These are phyloP conservation scores for Mycena epipterygia DNA, from an alignment of 768 basidiomycete species.

Conservation along the genomic window DNA sequence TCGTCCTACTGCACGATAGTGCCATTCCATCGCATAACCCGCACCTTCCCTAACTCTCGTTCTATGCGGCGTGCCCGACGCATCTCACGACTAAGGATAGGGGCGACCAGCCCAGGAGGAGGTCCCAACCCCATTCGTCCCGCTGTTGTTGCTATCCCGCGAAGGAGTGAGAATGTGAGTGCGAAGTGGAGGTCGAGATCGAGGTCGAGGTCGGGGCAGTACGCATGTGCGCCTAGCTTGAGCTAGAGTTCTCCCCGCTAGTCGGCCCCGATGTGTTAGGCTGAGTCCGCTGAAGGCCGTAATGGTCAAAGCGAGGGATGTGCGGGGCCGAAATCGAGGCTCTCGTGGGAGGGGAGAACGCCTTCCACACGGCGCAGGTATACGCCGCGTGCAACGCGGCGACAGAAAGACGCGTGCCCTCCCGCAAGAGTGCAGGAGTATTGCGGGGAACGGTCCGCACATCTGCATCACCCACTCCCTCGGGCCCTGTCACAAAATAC, in stretches of 20 bases:
- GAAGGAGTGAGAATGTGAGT: background rate
- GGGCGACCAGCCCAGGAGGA: constrained; percentile 14
- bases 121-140: constrained; percentile 5
- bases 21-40: constrained; percentile 7
- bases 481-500: background rate
- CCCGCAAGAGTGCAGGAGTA: constrained; percentile 9
- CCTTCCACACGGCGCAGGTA: constrained; percentile 12
- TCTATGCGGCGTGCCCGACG: constrained; percentile 4
- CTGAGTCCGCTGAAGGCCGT: constrained; percentile 13
- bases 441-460: background rate
- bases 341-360: background rate
- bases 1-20: background rate
- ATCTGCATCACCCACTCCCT: background rate
- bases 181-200: background rate
- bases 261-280: background rate
- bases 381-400: constrained; percentile 17
- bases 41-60: background rate
- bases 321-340: background rate
- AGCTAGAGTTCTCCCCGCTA: constrained; percentile 5
- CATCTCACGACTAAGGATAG: constrained; percentile 10
- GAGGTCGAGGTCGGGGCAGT: background rate
- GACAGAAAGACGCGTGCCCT: constrained; percentile 3
- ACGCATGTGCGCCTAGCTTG: too few relatives aligned
- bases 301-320: constrained; percentile 1
- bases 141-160: constrained; percentile 9